Evolutionary conservation across 2,329 filamentous ascomycete genomes (phyloP), one percentile per base, ranked within the genome.

Genomic region (Myriosclerotinia scirpicola): DNA sequence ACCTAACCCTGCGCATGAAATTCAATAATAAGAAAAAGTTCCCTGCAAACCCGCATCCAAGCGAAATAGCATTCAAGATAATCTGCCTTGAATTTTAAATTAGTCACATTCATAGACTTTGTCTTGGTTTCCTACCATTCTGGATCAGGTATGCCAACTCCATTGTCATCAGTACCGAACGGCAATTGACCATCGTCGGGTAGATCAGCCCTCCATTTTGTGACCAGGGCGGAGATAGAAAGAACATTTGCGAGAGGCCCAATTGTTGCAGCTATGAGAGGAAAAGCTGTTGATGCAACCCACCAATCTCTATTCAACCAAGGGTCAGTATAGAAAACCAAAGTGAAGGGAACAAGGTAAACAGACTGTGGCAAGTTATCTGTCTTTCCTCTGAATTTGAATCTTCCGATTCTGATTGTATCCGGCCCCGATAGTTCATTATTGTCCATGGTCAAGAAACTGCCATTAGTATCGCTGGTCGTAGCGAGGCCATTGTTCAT

Each of bases 201-300:
- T 1, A 83, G 71, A 30, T 77, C 79, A 71, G 81, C 79, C 68
- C 86, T 81, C 88, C 88, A 91, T 14, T 82, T 82, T 22, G 84
- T 85, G 2, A 90, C 87, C 55, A 91, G 77, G 0, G 88, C 88
- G 36, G 86, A 87, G 64, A 91, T 87, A 1, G 86, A 88, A 68
- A 89, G 80, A 30, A 91, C 83, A 73, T 90, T 91, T 4, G 89
- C 88, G n/a, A 90, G 77, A 1, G 89, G 89, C 0, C 87, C 88
- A n/a, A 88, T 82, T 1, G 88, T 87, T 17, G 89, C 89, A 3
- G 88, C 87, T 5, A 90, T 78, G 3, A 91, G 80, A 4, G 85
- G 85, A 54, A 87, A 77, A 4, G 77, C 78, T 4, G 77, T 80
- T 1, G 76, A 77, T 46, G 77, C 78, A 65, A 79, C 76, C 77